Base-by-base conservation (phyloP, 1,284 basidiomycete genomes). In the Sanghuangporus weigelae region DNA sequence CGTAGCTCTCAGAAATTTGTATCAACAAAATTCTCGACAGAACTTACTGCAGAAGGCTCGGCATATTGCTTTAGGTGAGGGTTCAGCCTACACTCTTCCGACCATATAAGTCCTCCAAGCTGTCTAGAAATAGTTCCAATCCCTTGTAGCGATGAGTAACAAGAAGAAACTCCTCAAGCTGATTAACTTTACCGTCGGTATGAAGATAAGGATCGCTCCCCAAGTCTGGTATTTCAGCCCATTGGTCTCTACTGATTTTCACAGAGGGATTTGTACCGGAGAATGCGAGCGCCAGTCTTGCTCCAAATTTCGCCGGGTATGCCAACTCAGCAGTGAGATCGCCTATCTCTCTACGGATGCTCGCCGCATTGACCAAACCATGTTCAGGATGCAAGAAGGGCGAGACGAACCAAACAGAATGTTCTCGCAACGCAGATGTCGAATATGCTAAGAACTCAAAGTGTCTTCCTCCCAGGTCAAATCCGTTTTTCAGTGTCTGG, bases 371-470 rank as follows among this genome's bases (percentile, higher is more conserved):
- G 26, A 91, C 75, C 44, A 54, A 63, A 0, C 79, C 78, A 42
- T 74, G 76, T 23, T 71, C 68, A 36, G 57, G 57, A 54, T 61
- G 44, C 23, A 38, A 12, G 69, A 92, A 92, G 0, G 85, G 80
- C 63, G 76, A 78, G 68, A 91, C 75, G 70, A 89, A 92, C 89
- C 90, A 92, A n/a, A 90, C 87, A 0, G 86, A 80, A 69, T 90
- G 89, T 64, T 86, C 81, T 42, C 85, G 82, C 40, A 93, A 73
- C 2, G 88, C 84, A 2, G 89, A 90, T 26, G 76, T 81, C 0
- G 90, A 90, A 70, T 90, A 93, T 0, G 86, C 90, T 44, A 93
- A 76, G 70, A 92, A 92, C 63, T 89, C 80, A 67, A 90, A 92
- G 19, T 72, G 69, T 48, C 86, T 80, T 1, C 89, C 89, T 31